Base-by-base conservation (phyloP, 1,139 yeast genomes). In the Candida dubliniensis region DNA sequence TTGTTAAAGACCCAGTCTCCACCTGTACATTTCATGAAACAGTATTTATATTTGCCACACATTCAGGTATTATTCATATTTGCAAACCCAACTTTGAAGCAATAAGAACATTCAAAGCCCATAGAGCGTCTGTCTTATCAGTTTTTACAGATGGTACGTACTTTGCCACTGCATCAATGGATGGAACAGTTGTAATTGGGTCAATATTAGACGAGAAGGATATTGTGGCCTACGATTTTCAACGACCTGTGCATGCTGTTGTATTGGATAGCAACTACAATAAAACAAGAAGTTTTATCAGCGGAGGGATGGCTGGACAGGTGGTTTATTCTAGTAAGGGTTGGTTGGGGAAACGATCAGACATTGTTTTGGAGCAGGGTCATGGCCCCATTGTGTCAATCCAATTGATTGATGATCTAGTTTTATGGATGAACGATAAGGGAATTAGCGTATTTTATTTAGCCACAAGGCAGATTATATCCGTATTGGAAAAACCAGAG, bases 301-400 rank as follows among this genome's bases (percentile, higher is more conserved):
- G 91, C 32, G 98, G 98, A 2, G 98, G 98, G 0, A 89, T 85
- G 72, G 85, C 93, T 12, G 98, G 98, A 0, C 82, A 87, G 46
- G 84, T 93, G 0, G 67, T 87, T 0, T 67, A 83, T 44, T 84
- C 95, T 1, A 85, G 84, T 38, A 75, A 82, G 49, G 87, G 87
- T 52, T 93, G 99, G 99, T 66, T 93, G 5, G 96, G 96, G 0
- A 82, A 83, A 49, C 72, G 96, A 45, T 71, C 76, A 1, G 99
- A 93, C 56, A 71, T 80, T 0, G 64, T 77, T 0, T 48, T 93
- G 10, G 84, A 82, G 31, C 76, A 78, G 43, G 79, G 79, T 8
- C 72, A 78, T 36, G 93, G 95, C 0, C 86, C 96, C 0, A 80
- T 93, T 10, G 84, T 89, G 2, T 79, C 84, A 8, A 71, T 90